Conservation (phyloP, 352 stramenopile genomes). For the Thraustochytrium striatum region DNA sequence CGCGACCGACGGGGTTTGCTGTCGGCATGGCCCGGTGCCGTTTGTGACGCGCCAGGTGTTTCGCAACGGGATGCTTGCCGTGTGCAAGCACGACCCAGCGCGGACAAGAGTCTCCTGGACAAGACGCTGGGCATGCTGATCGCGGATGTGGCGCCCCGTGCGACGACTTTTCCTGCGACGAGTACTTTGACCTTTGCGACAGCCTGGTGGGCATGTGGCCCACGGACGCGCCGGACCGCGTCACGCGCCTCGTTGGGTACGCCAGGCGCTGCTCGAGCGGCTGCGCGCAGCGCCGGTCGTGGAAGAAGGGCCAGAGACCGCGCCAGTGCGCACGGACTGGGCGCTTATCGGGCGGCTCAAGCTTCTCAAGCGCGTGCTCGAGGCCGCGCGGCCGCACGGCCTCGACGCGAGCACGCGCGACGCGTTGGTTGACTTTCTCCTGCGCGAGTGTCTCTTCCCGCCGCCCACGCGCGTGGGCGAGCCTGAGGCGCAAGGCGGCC, state of each 20-base stretch:
- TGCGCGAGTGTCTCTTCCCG: background rate
- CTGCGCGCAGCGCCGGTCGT: background rate
- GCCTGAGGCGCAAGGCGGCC: background rate
- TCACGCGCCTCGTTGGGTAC: too few relatives aligned
- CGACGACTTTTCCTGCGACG: background rate
- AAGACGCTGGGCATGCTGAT: too few relatives aligned
- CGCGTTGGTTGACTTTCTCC: background rate
- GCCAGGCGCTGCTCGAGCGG: too few relatives aligned
- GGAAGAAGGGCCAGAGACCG: background rate
- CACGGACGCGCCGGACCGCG: background rate
- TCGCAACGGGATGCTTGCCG: background rate
- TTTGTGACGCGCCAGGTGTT: constrained; percentile 12
- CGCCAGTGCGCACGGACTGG: background rate
- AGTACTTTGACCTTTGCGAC: constrained; percentile 44
- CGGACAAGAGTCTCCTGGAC: too few relatives aligned
- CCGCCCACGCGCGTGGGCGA: background rate
- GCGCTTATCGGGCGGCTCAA: background rate
- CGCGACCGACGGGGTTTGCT: background rate
- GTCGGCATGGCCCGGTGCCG: background rate
- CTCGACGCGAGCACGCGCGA: too few relatives aligned
- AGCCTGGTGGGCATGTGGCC: background rate
- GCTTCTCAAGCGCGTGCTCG: background rate
- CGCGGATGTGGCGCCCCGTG: too few relatives aligned
- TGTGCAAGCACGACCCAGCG: background rate
- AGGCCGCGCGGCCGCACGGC: too few relatives aligned